Evolutionary conservation across 257 asterid species (phyloP), one percentile per base, ranked within the genome.

Genomic region (Avicennia marina): DNA sequence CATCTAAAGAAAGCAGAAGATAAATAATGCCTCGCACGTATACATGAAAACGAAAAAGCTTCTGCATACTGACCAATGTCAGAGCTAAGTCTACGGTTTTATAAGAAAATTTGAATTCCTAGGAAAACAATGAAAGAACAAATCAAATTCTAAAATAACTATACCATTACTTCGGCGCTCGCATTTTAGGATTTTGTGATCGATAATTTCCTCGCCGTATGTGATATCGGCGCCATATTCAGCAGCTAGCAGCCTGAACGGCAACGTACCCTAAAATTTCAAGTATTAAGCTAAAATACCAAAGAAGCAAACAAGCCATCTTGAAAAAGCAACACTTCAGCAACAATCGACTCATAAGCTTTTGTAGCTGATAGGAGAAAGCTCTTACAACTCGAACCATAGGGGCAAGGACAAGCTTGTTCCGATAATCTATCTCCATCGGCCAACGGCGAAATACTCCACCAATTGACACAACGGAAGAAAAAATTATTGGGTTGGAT

Each of bases 191-290:
- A 90, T 58, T 60, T 85, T 90, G 72, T 85, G 98, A 61, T 90
- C 98, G 64, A 90, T 90, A 72, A 90, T 87, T 80, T 90, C 98
- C 77, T 90, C 98, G 11, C 94, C 91, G 6, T 87, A 90, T 21
- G 95, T 81, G 58, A 90, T 79, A 55, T 87, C 86, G 1, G 98
- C 96, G 24, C 96, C 98, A 43, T 85, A 90, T 55, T 87, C 81
- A 65, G 94, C 94, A 64, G 96, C 91, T 7, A 90, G 72, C 81
- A 87, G 32, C 75, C 98, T 83, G 15, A 90, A 75, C 0, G 98
- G 96, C 77, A 90, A 51, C 0, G 96, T 87, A 3, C 98, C 98
- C 96, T 90, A 46, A 54, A 64, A 29, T 5, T 46, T 27, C 45
- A 40, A 52, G 34, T 26, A 15, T 25, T 44, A 46, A 58, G 50